Evolutionary conservation across 1,284 basidiomycete species (phyloP).

Genomic region (Tylopilus sp.): DNA sequence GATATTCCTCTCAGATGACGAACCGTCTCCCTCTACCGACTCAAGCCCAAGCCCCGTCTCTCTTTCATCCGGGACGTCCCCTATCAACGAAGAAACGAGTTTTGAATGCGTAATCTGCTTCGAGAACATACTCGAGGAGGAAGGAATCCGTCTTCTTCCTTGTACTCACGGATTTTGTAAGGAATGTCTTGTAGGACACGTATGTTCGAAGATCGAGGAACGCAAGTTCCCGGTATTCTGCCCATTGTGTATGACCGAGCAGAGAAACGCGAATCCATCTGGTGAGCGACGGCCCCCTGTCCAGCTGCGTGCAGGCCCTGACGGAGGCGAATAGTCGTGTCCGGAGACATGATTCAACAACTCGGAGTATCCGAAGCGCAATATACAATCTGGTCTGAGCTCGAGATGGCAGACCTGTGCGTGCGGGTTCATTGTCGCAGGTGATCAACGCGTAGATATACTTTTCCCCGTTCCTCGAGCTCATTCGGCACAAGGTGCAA

Average conservation of each 20-base stretch:
- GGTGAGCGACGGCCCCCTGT: conserved; percentile 32
- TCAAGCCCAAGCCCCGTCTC: background rate
- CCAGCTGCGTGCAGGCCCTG: background rate
- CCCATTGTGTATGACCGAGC: conserved; percentile 46
- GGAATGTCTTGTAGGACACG: conserved; percentile 46
- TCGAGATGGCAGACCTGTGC: conserved; percentile 50
- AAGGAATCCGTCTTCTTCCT: conserved; percentile 22
- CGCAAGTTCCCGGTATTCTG: conserved; percentile 58
- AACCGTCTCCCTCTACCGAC: background rate
- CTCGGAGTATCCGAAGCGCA: conserved; percentile 48
- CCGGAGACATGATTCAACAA: conserved; percentile 37
- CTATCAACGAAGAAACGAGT: conserved; percentile 3
- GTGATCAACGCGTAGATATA: conserved; percentile 10
- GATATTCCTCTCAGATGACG: conserved; percentile 23
- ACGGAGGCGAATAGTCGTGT: conserved; percentile 36
- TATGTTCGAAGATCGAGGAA: conserved; percentile 47
- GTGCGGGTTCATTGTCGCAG: conserved; percentile 41
- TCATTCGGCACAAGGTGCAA: conserved; percentile 39
- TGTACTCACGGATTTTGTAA: conserved; percentile 33
- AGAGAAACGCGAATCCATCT: conserved; percentile 34
- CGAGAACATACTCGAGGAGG: conserved; percentile 43
- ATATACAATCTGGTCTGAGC: conserved; percentile 46
- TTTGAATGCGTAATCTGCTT: conserved; percentile 53
- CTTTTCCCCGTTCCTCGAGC: background rate
- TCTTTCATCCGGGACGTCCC: conserved; percentile 1